Percentiles rank a stretch among this genome's conserved stretches.
Evolutionary conservation across 306 rosid species (phyloP).

Genomic region (Sechiopsis laciniata): DNA sequence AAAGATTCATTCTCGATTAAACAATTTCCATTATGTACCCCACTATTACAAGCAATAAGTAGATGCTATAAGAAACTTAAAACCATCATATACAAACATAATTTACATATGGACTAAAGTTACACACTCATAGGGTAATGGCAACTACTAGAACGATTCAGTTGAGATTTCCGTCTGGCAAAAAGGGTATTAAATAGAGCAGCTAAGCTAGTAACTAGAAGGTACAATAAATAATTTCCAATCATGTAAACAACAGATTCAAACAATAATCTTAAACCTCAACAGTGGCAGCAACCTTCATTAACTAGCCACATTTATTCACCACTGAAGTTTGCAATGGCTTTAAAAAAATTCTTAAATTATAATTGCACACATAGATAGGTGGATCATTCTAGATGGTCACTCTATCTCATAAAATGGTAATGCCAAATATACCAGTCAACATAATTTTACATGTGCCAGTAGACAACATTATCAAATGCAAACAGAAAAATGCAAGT

Average conservation of each 20-base stretch:
- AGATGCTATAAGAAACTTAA: neutral
- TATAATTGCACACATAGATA: neutral
- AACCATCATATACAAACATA: neutral
- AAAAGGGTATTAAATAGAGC: conserved; percentile 6
- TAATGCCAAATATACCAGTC: neutral
- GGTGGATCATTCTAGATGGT: neutral
- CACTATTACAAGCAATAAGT: neutral
- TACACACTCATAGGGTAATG: neutral
- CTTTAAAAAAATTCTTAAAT: neutral
- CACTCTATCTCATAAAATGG: neutral
- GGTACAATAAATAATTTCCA: neutral
- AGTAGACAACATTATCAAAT: neutral
- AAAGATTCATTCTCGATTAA: neutral
- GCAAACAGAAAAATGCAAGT: neutral
- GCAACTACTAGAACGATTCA: neutral
- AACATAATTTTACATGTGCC: conserved; percentile 5
- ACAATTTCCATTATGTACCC: neutral
- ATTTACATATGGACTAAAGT: neutral
- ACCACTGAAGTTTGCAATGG: neutral
- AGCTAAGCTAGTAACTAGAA: neutral
- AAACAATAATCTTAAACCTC: neutral
- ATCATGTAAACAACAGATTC: neutral
- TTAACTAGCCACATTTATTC: neutral
- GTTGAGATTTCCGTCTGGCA: neutral
- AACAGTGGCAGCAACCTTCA: neutral